Percentiles rank a stretch among this genome's conserved stretches.
phyloP scores from a whole-genome alignment of 2,329 filamentous ascomycete genomes.

The Diaporthe australafricana region DNA sequence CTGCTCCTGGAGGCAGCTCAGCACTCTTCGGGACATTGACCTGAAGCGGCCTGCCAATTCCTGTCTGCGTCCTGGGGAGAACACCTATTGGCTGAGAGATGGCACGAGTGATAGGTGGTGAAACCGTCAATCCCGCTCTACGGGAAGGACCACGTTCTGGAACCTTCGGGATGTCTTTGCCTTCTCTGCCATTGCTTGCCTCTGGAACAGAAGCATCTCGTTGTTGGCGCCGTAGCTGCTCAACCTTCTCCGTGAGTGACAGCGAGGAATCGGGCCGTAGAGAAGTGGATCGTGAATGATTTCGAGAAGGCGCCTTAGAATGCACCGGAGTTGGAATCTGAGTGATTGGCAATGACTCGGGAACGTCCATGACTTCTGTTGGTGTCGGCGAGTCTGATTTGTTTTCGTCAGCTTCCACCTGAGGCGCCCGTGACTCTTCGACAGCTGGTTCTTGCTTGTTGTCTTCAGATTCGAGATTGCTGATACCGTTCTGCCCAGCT shows the following conservation, averaged over 20 bases:
- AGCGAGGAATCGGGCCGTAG: conserved; percentile 37
- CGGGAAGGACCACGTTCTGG: conserved; percentile 55
- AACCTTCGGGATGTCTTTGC: conserved; percentile 31
- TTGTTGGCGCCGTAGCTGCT: conserved; percentile 64
- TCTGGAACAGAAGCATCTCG: conserved; percentile 48
- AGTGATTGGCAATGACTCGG: not conserved
- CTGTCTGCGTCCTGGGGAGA: conserved; percentile 59
- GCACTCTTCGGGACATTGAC: conserved; percentile 49
- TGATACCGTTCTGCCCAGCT: not conserved
- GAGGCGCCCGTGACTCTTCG: not conserved
- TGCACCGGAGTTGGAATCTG: conserved; percentile 31
- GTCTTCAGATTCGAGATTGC: not conserved
- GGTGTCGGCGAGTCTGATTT: not conserved
- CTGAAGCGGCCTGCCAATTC: conserved; percentile 54
- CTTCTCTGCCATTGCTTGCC: conserved; percentile 39
- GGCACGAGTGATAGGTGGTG: conserved; percentile 65
- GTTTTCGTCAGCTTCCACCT: not conserved
- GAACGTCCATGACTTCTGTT: not conserved
- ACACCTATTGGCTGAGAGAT: conserved; percentile 63
- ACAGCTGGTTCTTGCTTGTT: not conserved
- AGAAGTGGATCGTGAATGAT: conserved; percentile 33
- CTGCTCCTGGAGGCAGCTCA: conserved; percentile 45
- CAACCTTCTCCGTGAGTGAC: conserved; percentile 59
- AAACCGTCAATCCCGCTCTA: conserved; percentile 57
- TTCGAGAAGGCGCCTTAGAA: conserved; percentile 31